Conservation (phyloP, 2,329 filamentous ascomycete species). For the Pyrenophora graminea region DNA sequence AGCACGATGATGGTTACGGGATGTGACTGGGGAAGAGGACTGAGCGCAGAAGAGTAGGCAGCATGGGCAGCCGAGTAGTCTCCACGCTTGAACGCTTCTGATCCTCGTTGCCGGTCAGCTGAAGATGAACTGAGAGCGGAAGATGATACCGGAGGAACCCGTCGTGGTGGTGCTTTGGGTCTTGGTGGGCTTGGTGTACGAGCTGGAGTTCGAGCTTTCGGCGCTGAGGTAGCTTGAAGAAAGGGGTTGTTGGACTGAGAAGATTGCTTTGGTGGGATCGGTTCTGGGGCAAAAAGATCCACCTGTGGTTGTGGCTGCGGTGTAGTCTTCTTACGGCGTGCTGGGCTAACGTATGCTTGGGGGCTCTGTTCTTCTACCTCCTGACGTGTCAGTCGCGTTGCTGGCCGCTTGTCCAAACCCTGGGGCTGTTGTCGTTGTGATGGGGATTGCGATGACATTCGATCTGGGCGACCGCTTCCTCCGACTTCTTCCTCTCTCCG, state of each 20-base stretch:
- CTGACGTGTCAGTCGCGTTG: slow-evolving; percentile 70
- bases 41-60: slow-evolving; percentile 78
- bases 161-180: slow-evolving; percentile 58
- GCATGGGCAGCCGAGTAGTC: slow-evolving; percentile 87
- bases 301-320: slow-evolving; percentile 53
- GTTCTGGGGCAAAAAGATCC: slow-evolving; percentile 63
- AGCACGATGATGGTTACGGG: slow-evolving; percentile 86
- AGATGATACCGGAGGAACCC: slow-evolving; percentile 69
- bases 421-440: slow-evolving; percentile 44
- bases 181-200: slow-evolving; percentile 49
- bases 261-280: slow-evolving; percentile 26
- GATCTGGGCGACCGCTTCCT: slow-evolving; percentile 40
- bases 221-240: slow-evolving; percentile 32
- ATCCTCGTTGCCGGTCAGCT: slow-evolving; percentile 77
- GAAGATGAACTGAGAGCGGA: slow-evolving; percentile 74
- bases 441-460: slow-evolving; percentile 47
- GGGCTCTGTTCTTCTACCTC: slow-evolving; percentile 78
- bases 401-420: slow-evolving; percentile 47
- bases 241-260: slow-evolving; percentile 48
- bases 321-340: slow-evolving; percentile 72
- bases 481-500: slow-evolving; percentile 28
- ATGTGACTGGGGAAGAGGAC: slow-evolving; percentile 74
- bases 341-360: slow-evolving; percentile 85
- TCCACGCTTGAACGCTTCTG: slow-evolving; percentile 89
- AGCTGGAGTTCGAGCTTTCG: slow-evolving; percentile 42